Percentiles rank a stretch among this genome's conserved stretches.
Conservation (phyloP, 169 alveolate species). For the Hepatocystis sp. region DNA sequence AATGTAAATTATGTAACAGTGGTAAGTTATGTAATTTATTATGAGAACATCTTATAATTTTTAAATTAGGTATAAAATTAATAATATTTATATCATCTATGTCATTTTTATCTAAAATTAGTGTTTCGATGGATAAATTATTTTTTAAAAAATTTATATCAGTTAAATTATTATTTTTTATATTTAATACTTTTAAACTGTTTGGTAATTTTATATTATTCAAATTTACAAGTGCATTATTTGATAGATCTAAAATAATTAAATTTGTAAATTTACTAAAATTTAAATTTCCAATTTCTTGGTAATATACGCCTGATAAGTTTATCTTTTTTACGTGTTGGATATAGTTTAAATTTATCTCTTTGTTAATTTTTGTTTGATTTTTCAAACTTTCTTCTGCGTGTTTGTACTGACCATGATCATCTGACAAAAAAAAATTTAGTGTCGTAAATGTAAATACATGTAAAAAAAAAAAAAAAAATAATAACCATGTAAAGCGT, state of each 20-base stretch:
- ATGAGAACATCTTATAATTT: conserved; percentile 49
- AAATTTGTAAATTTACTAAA: conserved; percentile 18
- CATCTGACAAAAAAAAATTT: too few species aligned
- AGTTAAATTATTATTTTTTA: conserved; percentile 26
- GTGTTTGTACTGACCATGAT: too few species aligned
- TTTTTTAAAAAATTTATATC: conserved; percentile 16
- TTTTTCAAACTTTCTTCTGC: too few species aligned
- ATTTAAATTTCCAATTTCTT: background rate
- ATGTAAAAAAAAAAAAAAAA: too few species aligned
- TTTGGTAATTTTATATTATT: conserved; percentile 26
- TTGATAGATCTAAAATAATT: conserved; percentile 13
- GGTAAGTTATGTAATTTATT: conserved; percentile 31
- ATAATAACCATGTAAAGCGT: too few species aligned
- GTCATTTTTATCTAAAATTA: conserved; percentile 34
- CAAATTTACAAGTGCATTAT: conserved; percentile 42
- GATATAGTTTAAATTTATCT: conserved; percentile 8
- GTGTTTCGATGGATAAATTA: conserved; percentile 8
- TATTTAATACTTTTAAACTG: conserved; percentile 16
- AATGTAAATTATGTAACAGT: conserved; percentile 15
- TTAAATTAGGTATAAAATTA: conserved; percentile 9
- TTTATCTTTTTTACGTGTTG: conserved; percentile 4
- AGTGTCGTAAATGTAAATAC: too few species aligned
- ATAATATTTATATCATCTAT: conserved; percentile 13
- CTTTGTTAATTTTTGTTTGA: background rate
- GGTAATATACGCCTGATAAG: conserved; percentile 20